Conservation (phyloP, 1,284 basidiomycete species). For the Tylopilus sp. region DNA sequence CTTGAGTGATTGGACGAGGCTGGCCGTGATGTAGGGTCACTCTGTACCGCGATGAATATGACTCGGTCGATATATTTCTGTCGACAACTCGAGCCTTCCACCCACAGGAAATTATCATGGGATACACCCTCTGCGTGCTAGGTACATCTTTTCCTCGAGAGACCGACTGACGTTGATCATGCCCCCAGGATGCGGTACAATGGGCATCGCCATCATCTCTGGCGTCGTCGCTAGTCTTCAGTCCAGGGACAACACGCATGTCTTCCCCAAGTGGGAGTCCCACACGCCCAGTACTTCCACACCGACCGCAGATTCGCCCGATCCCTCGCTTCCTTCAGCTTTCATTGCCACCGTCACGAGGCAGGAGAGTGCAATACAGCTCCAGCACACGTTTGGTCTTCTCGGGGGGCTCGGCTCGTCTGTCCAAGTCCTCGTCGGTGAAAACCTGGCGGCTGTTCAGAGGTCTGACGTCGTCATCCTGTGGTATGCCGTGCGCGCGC, state of each 20-base stretch:
- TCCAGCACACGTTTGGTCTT: slow-evolving; percentile 59
- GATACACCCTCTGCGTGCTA: slow-evolving; percentile 41
- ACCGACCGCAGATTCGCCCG: slow-evolving; percentile 50
- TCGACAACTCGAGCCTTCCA: not conserved
- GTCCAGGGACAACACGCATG: slow-evolving; percentile 36
- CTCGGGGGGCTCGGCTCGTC: slow-evolving; percentile 53
- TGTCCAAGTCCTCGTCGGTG: slow-evolving; percentile 66
- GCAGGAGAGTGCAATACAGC: slow-evolving; percentile 68
- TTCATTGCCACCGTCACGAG: slow-evolving; percentile 90
- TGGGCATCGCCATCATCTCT: slow-evolving; percentile 95
- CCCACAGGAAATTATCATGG: slow-evolving; percentile 27
- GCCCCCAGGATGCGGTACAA: slow-evolving; percentile 88
- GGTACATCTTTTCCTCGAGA: slow-evolving; percentile 21
- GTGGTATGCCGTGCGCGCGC: slow-evolving; percentile 54
- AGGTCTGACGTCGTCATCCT: slow-evolving; percentile 83
- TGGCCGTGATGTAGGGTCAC: not conserved
- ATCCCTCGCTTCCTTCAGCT: slow-evolving; percentile 68
- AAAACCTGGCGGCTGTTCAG: slow-evolving; percentile 71
- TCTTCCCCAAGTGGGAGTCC: slow-evolving; percentile 64
- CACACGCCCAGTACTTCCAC: slow-evolving; percentile 82
- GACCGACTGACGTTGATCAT: slow-evolving; percentile 8
- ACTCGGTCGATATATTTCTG: slow-evolving; percentile 13
- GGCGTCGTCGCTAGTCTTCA: slow-evolving; percentile 78
- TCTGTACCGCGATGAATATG: not conserved
- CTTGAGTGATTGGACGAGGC: too few relatives aligned